A percentile compares a stretch with the other conserved stretches of the same genome.
Conservation (phyloP, 805 yeast species). For the Wickerhamiella australiensis region DNA sequence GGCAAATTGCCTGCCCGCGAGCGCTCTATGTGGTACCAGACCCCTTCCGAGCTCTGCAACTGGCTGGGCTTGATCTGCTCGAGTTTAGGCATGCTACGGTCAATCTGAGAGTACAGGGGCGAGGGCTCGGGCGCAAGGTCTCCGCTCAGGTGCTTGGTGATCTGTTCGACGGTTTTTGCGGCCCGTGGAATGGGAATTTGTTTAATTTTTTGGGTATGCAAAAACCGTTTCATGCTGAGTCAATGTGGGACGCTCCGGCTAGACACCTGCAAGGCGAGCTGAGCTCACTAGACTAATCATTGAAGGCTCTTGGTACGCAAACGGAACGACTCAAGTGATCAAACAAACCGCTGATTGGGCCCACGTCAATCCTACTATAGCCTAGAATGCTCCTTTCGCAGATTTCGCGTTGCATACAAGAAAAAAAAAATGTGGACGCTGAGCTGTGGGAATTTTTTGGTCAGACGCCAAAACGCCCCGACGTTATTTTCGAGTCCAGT, state of each 20-base stretch:
- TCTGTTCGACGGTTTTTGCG: slow-evolving; percentile 19
- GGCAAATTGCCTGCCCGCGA: slow-evolving; percentile 52
- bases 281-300: neutral
- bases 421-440: neutral
- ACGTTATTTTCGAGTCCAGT: neutral
- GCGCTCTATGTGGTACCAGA: slow-evolving; percentile 20
- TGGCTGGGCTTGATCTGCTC: neutral
- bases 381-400: neutral
- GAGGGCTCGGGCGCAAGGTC: slow-evolving; percentile 2
- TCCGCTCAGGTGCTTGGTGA: slow-evolving; percentile 11
- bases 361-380: neutral
- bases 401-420: neutral
- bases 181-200: slow-evolving; percentile 44
- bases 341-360: too few relatives aligned
- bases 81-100: neutral
- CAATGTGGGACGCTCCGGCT: neutral
- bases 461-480: neutral
- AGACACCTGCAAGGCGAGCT: neutral
- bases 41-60: slow-evolving; percentile 1
- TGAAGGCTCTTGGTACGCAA: too few relatives aligned
- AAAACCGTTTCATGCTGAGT: slow-evolving; percentile 6
- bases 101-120: neutral
- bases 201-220: slow-evolving; percentile 11
- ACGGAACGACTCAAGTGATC: too few relatives aligned
- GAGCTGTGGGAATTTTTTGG: neutral